Percentiles rank a stretch among this genome's conserved stretches.
Conservation (phyloP, 331 rosid genomes). For the Arachis monticola region DNA sequence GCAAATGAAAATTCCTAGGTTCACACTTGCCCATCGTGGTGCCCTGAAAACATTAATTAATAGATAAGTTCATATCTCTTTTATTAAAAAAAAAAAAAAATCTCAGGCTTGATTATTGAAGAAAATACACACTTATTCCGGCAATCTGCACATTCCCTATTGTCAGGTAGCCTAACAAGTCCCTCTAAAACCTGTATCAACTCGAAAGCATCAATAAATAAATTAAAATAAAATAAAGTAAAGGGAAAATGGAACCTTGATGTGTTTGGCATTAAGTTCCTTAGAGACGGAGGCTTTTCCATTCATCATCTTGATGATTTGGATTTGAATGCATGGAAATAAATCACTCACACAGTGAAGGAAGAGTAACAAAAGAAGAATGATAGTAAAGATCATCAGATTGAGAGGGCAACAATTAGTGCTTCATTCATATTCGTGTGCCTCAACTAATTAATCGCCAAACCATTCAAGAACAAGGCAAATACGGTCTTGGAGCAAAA, state of each 20-base stretch:
- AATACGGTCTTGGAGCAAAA: constrained; percentile 37
- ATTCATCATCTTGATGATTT: constrained; percentile 37
- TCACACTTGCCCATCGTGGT: constrained; percentile 98
- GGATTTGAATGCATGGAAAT: background rate
- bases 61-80: background rate
- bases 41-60: constrained; percentile 61
- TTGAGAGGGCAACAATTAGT: background rate
- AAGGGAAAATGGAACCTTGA: constrained; percentile 52
- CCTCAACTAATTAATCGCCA: constrained; percentile 37
- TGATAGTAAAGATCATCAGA: background rate
- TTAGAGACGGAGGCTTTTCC: constrained; percentile 80
- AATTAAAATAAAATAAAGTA: background rate
- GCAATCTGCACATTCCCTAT: constrained; percentile 92
- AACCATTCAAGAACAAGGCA: constrained; percentile 19
- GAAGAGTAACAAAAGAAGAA: constrained; percentile 14
- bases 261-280: constrained; percentile 82
- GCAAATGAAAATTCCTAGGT: constrained; percentile 91
- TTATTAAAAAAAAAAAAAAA: constrained; percentile 19
- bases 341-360: constrained; percentile 26
- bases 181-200: constrained; percentile 75
- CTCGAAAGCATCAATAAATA: background rate
- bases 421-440: constrained; percentile 10
- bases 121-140: constrained; percentile 59
- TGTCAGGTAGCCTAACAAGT: constrained; percentile 80
- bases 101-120: background rate